Evolutionary conservation across 2,329 filamentous ascomycete species (phyloP).

Genomic region (Aspergillus aculeatus): DNA sequence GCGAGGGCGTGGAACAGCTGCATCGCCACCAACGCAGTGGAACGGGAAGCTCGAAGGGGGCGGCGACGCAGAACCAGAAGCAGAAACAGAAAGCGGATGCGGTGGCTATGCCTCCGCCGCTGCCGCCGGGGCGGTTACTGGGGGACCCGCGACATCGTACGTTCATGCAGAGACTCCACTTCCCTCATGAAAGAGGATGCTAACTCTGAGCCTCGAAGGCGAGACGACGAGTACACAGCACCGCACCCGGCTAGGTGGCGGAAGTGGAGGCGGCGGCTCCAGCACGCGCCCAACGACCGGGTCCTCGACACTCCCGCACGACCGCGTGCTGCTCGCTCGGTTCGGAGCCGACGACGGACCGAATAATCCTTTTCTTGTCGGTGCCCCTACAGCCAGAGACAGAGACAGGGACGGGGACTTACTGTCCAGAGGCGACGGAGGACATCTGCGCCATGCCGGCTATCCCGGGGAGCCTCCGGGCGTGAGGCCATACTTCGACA

Average conservation of each 20-base stretch:
- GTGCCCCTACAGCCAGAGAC: not conserved
- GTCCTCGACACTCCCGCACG: conserved; percentile 20
- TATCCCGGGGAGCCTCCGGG: not conserved
- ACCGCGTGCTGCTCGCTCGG: conserved; percentile 5
- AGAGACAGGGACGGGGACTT: too few relatives aligned
- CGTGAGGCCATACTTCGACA: not conserved
- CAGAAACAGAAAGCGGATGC: conserved; percentile 21
- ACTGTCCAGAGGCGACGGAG: not conserved
- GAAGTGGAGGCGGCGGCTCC: not conserved
- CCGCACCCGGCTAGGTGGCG: conserved; percentile 23
- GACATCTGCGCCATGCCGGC: not conserved
- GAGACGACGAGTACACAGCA: conserved; percentile 17
- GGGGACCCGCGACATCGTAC: conserved; percentile 25
- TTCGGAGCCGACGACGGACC: not conserved
- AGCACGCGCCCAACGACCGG: conserved; percentile 16
- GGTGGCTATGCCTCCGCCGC: conserved; percentile 33
- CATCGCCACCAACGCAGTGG: conserved; percentile 43
- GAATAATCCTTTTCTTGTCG: not conserved
- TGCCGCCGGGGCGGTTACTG: conserved; percentile 27
- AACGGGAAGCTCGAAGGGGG: conserved; percentile 36
- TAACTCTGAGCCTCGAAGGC: not conserved
- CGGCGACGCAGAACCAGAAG: not conserved
- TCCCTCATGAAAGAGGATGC: too few relatives aligned
- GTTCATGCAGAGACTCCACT: not conserved
- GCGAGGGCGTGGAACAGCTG: conserved; percentile 36